These are phyloP conservation scores for Geosiphon pyriformis DNA, from an alignment of 192 early-diverging fungal species.

Conservation along the genomic window DNA sequence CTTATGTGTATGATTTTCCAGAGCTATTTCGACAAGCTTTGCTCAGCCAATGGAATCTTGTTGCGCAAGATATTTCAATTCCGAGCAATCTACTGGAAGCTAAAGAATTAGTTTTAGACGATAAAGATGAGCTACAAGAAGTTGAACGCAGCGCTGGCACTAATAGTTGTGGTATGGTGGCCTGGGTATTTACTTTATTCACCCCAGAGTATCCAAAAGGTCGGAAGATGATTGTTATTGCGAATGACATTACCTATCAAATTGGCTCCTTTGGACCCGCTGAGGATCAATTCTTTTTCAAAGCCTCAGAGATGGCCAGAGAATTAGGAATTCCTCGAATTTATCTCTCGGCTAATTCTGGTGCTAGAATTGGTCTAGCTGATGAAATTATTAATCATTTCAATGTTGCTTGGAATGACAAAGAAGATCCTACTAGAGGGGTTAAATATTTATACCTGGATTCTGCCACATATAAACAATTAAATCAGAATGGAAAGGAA, in stretches of 20 bases:
- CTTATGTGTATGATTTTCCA: constrained; percentile 98
- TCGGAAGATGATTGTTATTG: constrained; percentile 86
- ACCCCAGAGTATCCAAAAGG: constrained; percentile 92
- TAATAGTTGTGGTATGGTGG: constrained; percentile 96
- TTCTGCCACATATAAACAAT: constrained; percentile 60
- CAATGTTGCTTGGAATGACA: constrained; percentile 83
- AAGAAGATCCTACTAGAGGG: constrained; percentile 72
- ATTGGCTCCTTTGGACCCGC: constrained; percentile 94
- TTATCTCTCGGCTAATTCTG: constrained; percentile 97
- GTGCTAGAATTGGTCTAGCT: constrained; percentile 95
- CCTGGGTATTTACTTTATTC: constrained; percentile 80
- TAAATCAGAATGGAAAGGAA: constrained; percentile 53
- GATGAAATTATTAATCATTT: constrained; percentile 85
- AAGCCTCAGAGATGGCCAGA: constrained; percentile 87
- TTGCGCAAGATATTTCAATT: constrained; percentile 37
- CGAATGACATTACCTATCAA: constrained; percentile 97
- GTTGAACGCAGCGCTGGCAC: constrained; percentile 75
- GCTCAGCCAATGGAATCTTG: constrained; percentile 73
- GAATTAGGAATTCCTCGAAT: constrained; percentile 82
- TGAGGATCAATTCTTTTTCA: constrained; percentile 91
- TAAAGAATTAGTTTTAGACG: constrained; percentile 85
- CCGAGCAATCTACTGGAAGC: constrained; percentile 68
- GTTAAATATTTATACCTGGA: constrained; percentile 92
- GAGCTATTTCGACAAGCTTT: constrained; percentile 90
- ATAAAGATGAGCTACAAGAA: constrained; percentile 68